A percentile compares a stretch with the other conserved stretches of the same genome.
phyloP scores from a whole-genome alignment of 2,329 filamentous ascomycete genomes.

The Ceratocystis harringtonii region DNA sequence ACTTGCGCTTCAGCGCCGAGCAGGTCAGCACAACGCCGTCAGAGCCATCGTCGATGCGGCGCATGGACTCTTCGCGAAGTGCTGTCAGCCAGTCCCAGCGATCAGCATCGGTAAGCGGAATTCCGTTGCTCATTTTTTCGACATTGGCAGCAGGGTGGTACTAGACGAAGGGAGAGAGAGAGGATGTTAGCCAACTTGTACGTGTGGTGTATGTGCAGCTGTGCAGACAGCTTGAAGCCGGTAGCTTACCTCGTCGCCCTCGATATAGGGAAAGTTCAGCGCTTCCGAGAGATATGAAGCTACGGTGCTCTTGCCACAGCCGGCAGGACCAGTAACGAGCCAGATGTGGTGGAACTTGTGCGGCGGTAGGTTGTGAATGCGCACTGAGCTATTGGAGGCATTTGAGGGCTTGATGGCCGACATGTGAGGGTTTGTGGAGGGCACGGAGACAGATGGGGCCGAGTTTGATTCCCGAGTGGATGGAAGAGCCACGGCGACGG shows the following conservation, averaged over 20 bases:
- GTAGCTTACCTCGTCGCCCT: conserved; percentile 57
- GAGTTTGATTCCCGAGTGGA: conserved; percentile 14
- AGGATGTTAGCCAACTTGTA: conserved; percentile 20
- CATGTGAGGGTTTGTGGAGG: conserved; percentile 2
- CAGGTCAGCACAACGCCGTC: conserved; percentile 86
- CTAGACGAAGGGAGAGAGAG: conserved; percentile 26
- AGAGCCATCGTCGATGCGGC: conserved; percentile 39
- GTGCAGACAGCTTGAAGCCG: background rate
- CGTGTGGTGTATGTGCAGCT: background rate
- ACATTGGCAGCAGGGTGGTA: conserved; percentile 68
- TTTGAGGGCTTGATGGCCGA: conserved; percentile 11
- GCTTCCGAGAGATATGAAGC: conserved; percentile 47
- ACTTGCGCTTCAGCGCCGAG: conserved; percentile 91
- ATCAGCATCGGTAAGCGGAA: conserved; percentile 78
- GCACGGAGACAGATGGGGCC: conserved; percentile 20
- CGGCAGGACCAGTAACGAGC: conserved; percentile 65
- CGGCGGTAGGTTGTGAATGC: conserved; percentile 12
- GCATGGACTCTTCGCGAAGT: conserved; percentile 53
- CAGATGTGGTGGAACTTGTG: conserved; percentile 52
- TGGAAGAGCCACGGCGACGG: conserved; percentile 26
- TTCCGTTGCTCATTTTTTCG: conserved; percentile 77
- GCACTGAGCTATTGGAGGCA: conserved; percentile 1
- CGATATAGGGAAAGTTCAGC: conserved; percentile 55
- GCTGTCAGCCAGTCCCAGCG: conserved; percentile 93
- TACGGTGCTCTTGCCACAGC: conserved; percentile 65